phyloP scores from a whole-genome alignment of 2,329 filamentous ascomycete species.

The Orbilia ellipsospora region DNA sequence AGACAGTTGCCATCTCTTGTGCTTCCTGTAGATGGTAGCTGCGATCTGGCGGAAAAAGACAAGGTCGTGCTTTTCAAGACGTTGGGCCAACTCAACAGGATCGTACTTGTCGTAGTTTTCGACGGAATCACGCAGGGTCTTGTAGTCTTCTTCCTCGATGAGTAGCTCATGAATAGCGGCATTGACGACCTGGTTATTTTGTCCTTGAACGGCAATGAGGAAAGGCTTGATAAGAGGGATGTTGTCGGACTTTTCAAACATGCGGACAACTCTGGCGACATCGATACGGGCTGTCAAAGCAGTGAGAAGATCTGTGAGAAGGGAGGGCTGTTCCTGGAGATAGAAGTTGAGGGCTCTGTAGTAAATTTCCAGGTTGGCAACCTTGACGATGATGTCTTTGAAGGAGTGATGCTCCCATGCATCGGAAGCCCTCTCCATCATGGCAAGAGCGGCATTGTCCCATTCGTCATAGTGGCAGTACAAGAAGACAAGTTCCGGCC shows the following conservation, averaged over 20 bases:
- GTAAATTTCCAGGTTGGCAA: constrained; percentile 98
- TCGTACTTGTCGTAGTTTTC: constrained; percentile 99
- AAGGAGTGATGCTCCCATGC: constrained; percentile 99
- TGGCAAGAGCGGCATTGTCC: constrained; percentile 94
- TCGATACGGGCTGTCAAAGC: constrained; percentile 92
- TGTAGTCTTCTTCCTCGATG: constrained; percentile 99
- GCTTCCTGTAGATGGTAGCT: constrained; percentile 98
- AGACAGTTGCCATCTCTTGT: constrained; percentile 99
- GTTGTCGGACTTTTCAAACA: constrained; percentile 99
- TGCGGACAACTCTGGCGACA: constrained; percentile 91
- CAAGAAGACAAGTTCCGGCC: constrained; percentile 97
- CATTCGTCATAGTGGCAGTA: constrained; percentile 99
- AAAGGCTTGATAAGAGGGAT: constrained; percentile 98
- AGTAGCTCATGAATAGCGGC: constrained; percentile 97
- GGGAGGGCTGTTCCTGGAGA: constrained; percentile 92
- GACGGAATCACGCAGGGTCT: constrained; percentile 95
- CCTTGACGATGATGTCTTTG: constrained; percentile 98
- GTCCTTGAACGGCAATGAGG: constrained; percentile 91
- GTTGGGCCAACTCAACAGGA: constrained; percentile 87
- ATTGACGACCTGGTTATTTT: constrained; percentile 99
- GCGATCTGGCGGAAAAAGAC: constrained; percentile 99
- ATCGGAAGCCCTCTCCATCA: constrained; percentile 97
- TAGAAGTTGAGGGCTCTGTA: constrained; percentile 73
- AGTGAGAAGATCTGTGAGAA: constrained; percentile 95
- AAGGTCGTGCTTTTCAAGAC: constrained; percentile 95